phyloP scores from a whole-genome alignment of 2,329 filamentous ascomycete species.

The Periglandula ipomoeae region DNA sequence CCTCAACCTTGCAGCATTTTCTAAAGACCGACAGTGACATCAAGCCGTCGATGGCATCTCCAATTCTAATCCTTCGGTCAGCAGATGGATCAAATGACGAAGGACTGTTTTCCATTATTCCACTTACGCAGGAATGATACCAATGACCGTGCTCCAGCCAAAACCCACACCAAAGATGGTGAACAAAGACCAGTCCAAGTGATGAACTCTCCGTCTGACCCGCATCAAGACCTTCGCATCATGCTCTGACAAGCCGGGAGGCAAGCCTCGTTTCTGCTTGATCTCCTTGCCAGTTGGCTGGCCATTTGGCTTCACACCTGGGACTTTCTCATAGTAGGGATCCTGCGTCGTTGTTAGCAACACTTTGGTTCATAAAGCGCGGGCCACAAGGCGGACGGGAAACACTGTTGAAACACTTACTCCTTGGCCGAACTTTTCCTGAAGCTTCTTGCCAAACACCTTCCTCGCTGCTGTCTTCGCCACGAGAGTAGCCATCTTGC shows the following conservation, averaged over 20 bases:
- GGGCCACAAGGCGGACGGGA: neutral
- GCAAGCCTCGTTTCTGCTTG: constrained; percentile 77
- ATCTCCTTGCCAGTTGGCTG: constrained; percentile 62
- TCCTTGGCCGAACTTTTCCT: constrained; percentile 50
- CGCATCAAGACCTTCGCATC: constrained; percentile 77
- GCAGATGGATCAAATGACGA: no score
- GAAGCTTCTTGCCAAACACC: constrained; percentile 45
- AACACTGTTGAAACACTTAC: constrained; percentile 23
- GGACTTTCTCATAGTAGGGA: constrained; percentile 79
- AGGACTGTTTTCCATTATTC: neutral
- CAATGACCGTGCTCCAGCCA: constrained; percentile 84
- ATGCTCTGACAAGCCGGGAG: constrained; percentile 71
- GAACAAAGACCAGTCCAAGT: constrained; percentile 77
- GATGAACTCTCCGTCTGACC: constrained; percentile 78
- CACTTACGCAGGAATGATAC: constrained; percentile 69
- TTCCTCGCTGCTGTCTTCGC: constrained; percentile 47
- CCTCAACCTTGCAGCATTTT: constrained; percentile 65
- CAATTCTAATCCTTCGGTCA: constrained; percentile 52
- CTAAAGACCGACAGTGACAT: constrained; percentile 68
- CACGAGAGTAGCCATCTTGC: constrained; percentile 40
- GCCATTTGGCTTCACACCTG: constrained; percentile 59
- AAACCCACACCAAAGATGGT: constrained; percentile 74
- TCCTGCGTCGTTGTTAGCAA: constrained; percentile 48
- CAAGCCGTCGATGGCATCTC: constrained; percentile 64
- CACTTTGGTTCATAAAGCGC: neutral